Evolutionary conservation across 2,329 filamentous ascomycete genomes (phyloP).

Genomic region (Nannizziopsis barbatae): DNA sequence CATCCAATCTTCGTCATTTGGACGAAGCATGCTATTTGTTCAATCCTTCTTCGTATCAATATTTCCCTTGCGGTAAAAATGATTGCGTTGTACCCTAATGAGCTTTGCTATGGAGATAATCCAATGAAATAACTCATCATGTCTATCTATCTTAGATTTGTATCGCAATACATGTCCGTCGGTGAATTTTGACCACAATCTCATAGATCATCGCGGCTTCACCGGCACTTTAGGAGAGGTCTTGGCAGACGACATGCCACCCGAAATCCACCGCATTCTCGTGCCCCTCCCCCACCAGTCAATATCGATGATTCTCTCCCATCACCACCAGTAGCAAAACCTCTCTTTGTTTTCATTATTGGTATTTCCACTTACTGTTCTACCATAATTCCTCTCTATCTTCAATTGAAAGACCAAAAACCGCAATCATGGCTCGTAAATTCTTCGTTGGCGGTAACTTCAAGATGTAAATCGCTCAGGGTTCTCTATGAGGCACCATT

Average conservation of each 20-base stretch:
- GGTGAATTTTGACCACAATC: too few species aligned
- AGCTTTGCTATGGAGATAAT: too few species aligned
- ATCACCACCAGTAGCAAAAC: background rate
- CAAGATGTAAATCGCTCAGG: constrained; percentile 64
- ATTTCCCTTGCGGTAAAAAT: too few species aligned
- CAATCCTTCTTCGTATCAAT: too few species aligned
- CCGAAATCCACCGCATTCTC: constrained; percentile 8
- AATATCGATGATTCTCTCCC: background rate
- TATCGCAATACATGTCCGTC: too few species aligned
- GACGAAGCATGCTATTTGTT: too few species aligned
- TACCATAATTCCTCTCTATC: background rate
- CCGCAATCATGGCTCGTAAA: constrained; percentile 67
- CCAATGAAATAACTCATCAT: too few species aligned
- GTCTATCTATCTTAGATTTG: too few species aligned
- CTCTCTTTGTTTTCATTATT: background rate
- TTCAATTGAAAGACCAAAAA: background rate
- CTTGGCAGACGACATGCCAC: constrained; percentile 7
- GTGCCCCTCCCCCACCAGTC: constrained; percentile 9
- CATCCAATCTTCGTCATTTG: too few species aligned
- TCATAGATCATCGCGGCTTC: background rate
- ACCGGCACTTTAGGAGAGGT: background rate
- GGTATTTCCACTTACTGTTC: background rate
- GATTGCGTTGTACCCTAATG: too few species aligned
- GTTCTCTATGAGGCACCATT: background rate
- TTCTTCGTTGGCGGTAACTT: constrained; percentile 99